Evolutionary conservation across 1,284 basidiomycete genomes (phyloP).

Genomic region (Neotropicomus parvogracilis): DNA sequence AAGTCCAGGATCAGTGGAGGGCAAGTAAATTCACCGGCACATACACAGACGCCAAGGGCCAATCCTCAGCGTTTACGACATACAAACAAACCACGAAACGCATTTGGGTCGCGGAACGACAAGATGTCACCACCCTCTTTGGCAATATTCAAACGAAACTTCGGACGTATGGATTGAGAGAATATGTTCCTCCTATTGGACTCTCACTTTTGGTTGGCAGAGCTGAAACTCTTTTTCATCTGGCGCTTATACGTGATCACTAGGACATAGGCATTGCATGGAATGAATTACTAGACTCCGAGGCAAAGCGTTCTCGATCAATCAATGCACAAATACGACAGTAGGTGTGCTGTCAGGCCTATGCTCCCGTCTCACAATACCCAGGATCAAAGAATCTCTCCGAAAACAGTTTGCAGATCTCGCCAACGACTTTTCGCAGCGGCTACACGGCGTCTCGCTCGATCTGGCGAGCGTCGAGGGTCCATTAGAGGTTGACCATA

Average conservation of each 20-base stretch:
- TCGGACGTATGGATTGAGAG: conserved; percentile 81
- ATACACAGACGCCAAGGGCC: conserved; percentile 79
- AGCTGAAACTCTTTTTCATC: neutral
- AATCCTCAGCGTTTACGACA: conserved; percentile 68
- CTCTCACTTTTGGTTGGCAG: conserved; percentile 55
- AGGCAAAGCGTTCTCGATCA: conserved; percentile 74
- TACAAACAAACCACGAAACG: conserved; percentile 90
- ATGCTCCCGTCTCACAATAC: conserved; percentile 11
- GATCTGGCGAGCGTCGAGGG: conserved; percentile 78
- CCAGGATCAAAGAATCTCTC: conserved; percentile 85
- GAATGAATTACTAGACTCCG: conserved; percentile 69
- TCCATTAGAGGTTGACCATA: conserved; percentile 61
- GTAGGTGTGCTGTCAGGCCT: conserved; percentile 45
- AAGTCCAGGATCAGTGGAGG: conserved; percentile 65
- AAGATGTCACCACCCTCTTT: conserved; percentile 85
- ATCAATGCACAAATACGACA: conserved; percentile 92
- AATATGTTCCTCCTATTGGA: conserved; percentile 79
- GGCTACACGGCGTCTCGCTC: conserved; percentile 67
- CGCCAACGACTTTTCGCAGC: conserved; percentile 81
- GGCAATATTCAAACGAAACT: conserved; percentile 95
- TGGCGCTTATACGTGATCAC: conserved; percentile 10
- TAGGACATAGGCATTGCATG: conserved; percentile 80
- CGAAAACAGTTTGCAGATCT: conserved; percentile 81
- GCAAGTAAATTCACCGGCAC: conserved; percentile 63
- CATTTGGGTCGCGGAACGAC: conserved; percentile 85